phyloP scores from a whole-genome alignment of 805 yeast genomes.

The Pichia cephalocereana region DNA sequence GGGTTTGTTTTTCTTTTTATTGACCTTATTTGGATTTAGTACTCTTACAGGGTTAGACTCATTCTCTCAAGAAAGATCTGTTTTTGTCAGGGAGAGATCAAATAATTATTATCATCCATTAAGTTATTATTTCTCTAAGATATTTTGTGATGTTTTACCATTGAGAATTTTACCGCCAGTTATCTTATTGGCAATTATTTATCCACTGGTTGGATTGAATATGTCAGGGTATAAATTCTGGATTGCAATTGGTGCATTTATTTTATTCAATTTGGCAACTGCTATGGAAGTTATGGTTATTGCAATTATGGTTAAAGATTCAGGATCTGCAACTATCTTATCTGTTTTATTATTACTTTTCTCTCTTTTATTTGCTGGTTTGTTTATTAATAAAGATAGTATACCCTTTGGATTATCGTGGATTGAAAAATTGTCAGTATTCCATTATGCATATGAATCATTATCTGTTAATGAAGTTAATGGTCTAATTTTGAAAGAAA shows the following conservation, averaged over 20 bases:
- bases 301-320: conserved; percentile 80
- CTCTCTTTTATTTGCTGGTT: conserved; percentile 85
- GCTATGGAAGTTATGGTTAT: conserved; percentile 78
- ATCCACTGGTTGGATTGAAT: conserved; percentile 85
- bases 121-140: conserved; percentile 78
- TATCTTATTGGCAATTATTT: conserved; percentile 65
- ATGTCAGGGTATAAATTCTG: conserved; percentile 67
- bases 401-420: conserved; percentile 44
- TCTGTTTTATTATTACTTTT: conserved; percentile 80
- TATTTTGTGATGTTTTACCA: conserved; percentile 87
- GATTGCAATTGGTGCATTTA: conserved; percentile 58
- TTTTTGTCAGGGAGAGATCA: conserved; percentile 87
- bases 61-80: conserved; percentile 79
- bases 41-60: conserved; percentile 87
- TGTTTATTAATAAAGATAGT: conserved; percentile 76
- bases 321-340: conserved; percentile 84
- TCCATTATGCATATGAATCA: conserved; percentile 95
- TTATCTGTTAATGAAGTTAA: conserved; percentile 87
- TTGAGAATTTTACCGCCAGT: conserved; percentile 89
- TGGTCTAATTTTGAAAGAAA: conserved; percentile 73
- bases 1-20: conserved; percentile 84
- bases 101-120: conserved; percentile 88
- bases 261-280: conserved; percentile 79
- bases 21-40: conserved; percentile 90
- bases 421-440: conserved; percentile 78